phyloP scores from a whole-genome alignment of 1,284 basidiomycete genomes.

The Afroboletus lepidellus region DNA sequence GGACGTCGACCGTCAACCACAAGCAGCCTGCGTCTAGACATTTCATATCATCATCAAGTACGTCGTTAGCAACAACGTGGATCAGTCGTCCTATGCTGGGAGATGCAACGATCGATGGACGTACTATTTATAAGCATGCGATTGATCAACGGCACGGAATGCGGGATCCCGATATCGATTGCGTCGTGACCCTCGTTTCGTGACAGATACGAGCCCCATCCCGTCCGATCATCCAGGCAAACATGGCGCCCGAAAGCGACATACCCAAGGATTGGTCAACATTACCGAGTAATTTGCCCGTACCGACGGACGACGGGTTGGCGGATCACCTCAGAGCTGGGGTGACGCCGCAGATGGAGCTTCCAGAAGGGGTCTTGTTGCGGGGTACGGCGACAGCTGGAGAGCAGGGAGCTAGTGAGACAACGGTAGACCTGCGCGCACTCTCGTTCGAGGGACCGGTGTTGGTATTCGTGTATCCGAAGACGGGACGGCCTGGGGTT shows the following conservation, averaged over 20 bases:
- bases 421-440: constrained; percentile 10
- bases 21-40: too few species aligned
- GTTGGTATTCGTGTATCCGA: constrained; percentile 23
- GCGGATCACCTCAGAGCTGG: constrained; percentile 12
- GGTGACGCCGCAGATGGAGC: not conserved
- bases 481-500: constrained; percentile 17
- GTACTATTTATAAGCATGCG: too few species aligned
- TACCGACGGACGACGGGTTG: constrained; percentile 15
- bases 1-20: too few species aligned
- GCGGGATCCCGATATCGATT: not conserved
- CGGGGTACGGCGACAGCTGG: constrained; percentile 2
- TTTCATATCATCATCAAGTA: too few species aligned
- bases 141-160: not conserved
- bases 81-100: too few species aligned
- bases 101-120: too few species aligned
- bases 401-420: not conserved
- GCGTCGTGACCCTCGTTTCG: too few species aligned
- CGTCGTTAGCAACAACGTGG: too few species aligned
- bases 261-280: not conserved
- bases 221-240: not conserved
- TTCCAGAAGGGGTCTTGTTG: constrained; percentile 8
- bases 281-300: not conserved
- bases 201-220: not conserved
- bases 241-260: not conserved
- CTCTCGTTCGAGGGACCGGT: constrained; percentile 18